Percentiles rank a stretch among this genome's conserved stretches.
Evolutionary conservation across 2,329 filamentous ascomycete genomes (phyloP).

Genomic region (Arachnopeziza araneosa): DNA sequence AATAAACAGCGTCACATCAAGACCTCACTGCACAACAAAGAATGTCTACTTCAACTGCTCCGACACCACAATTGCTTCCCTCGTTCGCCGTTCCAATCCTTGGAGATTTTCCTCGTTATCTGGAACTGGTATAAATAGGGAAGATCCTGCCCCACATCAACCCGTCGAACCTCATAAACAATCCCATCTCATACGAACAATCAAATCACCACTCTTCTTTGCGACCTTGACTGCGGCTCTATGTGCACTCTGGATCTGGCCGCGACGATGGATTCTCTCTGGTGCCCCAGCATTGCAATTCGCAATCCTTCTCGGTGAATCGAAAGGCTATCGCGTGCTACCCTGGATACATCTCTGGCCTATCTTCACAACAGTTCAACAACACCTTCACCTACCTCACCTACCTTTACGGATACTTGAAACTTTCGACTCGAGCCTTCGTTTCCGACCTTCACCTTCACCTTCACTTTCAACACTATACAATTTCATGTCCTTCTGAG

Average conservation of each 20-base stretch:
- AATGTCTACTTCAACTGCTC: no score
- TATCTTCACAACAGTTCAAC: constrained; percentile 41
- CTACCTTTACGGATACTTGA: no score
- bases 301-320: constrained; percentile 32
- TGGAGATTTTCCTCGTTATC: neutral
- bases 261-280: constrained; percentile 36
- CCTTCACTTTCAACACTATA: no score
- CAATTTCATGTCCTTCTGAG: no score
- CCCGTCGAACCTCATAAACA: neutral
- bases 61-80: neutral
- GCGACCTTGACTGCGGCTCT: constrained; percentile 8
- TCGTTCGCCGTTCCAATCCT: neutral
- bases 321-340: constrained; percentile 34
- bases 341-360: constrained; percentile 42
- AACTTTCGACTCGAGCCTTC: no score
- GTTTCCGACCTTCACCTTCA: no score
- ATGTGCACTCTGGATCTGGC: constrained; percentile 24
- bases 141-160: neutral
- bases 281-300: constrained; percentile 34
- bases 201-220: constrained; percentile 15
- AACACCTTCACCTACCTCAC: no score
- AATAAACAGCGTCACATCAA: no score
- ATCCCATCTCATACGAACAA: constrained; percentile 1
- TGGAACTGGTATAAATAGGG: neutral
- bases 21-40: no score